Evolutionary conservation across 202 grass and related monocot genomes (phyloP).

Genomic region (Setaria italica): DNA sequence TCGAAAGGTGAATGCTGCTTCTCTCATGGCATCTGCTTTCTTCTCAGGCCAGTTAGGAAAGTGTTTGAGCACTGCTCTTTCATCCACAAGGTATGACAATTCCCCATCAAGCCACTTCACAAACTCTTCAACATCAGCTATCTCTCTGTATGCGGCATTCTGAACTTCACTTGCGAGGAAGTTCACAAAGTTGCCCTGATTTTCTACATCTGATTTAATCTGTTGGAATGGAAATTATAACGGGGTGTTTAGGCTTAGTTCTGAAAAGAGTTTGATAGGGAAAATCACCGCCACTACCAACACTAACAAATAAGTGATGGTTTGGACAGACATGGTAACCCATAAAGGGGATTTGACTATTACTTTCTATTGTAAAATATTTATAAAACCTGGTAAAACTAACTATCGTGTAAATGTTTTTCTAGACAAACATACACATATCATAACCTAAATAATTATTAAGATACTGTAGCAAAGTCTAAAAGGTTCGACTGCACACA

Average conservation of each 20-base stretch:
- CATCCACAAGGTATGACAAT: slow-evolving; percentile 92
- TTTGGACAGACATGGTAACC: background rate
- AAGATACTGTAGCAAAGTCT: background rate
- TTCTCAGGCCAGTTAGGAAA: slow-evolving; percentile 94
- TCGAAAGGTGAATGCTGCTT: slow-evolving; percentile 84
- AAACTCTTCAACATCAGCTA: slow-evolving; percentile 90
- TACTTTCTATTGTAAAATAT: slow-evolving; percentile 3
- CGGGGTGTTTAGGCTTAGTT: background rate
- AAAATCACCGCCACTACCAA: slow-evolving; percentile 13
- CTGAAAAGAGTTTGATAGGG: slow-evolving; percentile 7
- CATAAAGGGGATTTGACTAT: background rate
- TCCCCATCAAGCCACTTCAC: slow-evolving; percentile 98
- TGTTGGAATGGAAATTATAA: slow-evolving; percentile 50
- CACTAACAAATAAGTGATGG: background rate
- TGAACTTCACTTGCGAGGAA: slow-evolving; percentile 82
- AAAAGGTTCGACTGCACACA: background rate
- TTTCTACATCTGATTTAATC: slow-evolving; percentile 99
- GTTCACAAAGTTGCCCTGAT: slow-evolving; percentile 86
- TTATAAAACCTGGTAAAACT: background rate
- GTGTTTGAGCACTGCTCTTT: slow-evolving; percentile 98
- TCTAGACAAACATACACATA: background rate
- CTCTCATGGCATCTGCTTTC: slow-evolving; percentile 99
- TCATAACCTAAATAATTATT: slow-evolving; percentile 2
- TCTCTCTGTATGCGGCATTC: slow-evolving; percentile 81
- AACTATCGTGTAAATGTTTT: background rate